Conservation (phyloP, 2,329 filamentous ascomycete species). For the Pyricularia grisea region DNA sequence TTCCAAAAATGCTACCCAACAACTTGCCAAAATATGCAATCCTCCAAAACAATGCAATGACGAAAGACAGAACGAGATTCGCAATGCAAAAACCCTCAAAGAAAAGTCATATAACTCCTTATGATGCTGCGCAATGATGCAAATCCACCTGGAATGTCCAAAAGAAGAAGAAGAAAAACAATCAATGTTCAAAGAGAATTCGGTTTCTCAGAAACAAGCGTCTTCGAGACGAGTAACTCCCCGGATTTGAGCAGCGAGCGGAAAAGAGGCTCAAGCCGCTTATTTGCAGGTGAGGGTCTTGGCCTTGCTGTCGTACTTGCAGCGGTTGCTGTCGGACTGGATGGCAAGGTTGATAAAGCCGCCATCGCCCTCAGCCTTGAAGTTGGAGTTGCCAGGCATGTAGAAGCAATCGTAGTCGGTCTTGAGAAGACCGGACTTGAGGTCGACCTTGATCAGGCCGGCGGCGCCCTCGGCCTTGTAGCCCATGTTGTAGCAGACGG, state of each 20-base stretch:
- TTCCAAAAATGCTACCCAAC: background rate
- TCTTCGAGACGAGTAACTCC: background rate
- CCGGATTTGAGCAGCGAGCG: too few species aligned
- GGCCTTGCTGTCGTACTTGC: constrained; percentile 1
- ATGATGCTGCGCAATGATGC: background rate
- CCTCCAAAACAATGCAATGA: background rate
- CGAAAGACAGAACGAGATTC: background rate
- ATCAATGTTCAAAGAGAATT: background rate
- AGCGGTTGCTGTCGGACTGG: background rate
- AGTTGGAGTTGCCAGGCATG: constrained; percentile 9
- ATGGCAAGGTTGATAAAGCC: constrained; percentile 10
- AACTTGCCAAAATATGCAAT: background rate
- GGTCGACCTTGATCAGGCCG: constrained; percentile 6
- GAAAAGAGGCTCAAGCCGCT: too few species aligned
- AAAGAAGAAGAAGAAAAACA: background rate
- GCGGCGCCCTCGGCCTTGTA: constrained; percentile 7
- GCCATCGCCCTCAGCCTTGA: constrained; percentile 8
- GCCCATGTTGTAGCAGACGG: constrained; percentile 12
- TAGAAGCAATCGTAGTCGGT: constrained; percentile 13
- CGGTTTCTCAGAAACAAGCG: background rate
- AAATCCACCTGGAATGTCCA: background rate
- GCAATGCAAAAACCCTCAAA: background rate
- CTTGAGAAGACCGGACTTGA: constrained; percentile 9
- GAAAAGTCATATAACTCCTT: background rate
- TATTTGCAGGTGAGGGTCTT: constrained; percentile 1